Conservation (phyloP, 169 alveolate species). For the Babesia bovis region DNA sequence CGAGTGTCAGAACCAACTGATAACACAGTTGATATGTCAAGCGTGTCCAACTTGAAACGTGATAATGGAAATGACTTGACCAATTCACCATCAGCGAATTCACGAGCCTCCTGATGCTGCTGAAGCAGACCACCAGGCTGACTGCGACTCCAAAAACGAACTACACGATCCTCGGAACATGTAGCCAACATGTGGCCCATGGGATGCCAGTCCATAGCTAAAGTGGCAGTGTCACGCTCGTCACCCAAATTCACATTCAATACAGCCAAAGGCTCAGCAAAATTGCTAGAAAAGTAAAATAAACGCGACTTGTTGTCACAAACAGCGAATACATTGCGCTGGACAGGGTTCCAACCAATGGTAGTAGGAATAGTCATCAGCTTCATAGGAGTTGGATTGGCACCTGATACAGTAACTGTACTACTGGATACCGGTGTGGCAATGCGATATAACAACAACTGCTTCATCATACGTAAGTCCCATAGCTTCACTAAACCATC, state of each 20-base stretch:
- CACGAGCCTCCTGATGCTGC: constrained; percentile 60
- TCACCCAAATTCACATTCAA: constrained; percentile 59
- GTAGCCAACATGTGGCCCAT: constrained; percentile 86
- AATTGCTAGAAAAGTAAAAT: constrained; percentile 71
- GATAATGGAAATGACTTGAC: constrained; percentile 65
- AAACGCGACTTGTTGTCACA: constrained; percentile 78
- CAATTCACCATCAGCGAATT: constrained; percentile 41
- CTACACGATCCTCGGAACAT: constrained; percentile 79
- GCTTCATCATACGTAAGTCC: constrained; percentile 78
- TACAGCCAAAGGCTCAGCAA: constrained; percentile 60
- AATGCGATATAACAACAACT: constrained; percentile 60
- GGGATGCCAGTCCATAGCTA: constrained; percentile 86
- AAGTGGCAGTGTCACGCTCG: constrained; percentile 71
- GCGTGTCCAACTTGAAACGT: constrained; percentile 53
- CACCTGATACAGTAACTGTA: constrained; percentile 24
- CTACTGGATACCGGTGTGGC: constrained; percentile 26
- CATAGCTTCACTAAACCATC: constrained; percentile 83
- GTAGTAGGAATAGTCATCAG: constrained; percentile 67
- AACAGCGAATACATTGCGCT: constrained; percentile 75
- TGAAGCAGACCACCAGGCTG: constrained; percentile 68
- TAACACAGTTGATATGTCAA: constrained; percentile 67
- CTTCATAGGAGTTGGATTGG: constrained; percentile 36
- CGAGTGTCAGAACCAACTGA: constrained; percentile 26
- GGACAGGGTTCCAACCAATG: constrained; percentile 83
- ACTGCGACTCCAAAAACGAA: constrained; percentile 79